Conservation (phyloP, 2,329 filamentous ascomycete species). For the Fusarium sp. region DNA sequence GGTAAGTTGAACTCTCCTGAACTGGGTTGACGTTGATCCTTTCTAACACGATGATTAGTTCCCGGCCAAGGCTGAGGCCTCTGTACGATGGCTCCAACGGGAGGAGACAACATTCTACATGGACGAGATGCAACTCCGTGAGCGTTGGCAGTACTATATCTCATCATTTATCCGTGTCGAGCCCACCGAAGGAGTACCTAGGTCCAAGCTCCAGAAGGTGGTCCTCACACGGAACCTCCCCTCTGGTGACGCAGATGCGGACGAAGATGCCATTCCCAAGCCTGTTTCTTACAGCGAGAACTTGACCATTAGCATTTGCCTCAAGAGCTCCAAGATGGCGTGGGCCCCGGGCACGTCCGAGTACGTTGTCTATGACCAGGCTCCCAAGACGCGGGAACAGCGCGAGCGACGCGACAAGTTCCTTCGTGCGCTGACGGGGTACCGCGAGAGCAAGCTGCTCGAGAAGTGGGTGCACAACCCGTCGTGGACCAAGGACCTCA, state of each 20-base stretch:
- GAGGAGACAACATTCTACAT: slow-evolving; percentile 85
- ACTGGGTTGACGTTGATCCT: slow-evolving; percentile 1
- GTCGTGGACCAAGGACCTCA: slow-evolving; percentile 82
- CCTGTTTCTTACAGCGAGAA: slow-evolving; percentile 74
- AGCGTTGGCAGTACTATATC: slow-evolving; percentile 95
- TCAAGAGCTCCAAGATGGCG: slow-evolving; percentile 83
- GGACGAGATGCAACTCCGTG: slow-evolving; percentile 86
- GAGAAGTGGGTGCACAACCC: slow-evolving; percentile 88
- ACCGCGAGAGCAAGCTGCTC: slow-evolving; percentile 76
- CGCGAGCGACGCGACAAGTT: slow-evolving; percentile 61
- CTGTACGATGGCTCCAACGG: slow-evolving; percentile 76
- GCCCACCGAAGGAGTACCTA: slow-evolving; percentile 82
- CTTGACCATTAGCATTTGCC: slow-evolving; percentile 78
- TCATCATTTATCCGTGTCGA: slow-evolving; percentile 91
- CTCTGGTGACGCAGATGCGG: slow-evolving; percentile 69
- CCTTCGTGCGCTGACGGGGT: slow-evolving; percentile 66
- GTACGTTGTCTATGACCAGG: slow-evolving; percentile 78
- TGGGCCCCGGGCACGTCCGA: slow-evolving; percentile 79
- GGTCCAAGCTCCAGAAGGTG: slow-evolving; percentile 73
- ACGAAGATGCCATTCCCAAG: slow-evolving; percentile 72
- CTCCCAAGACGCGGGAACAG: slow-evolving; percentile 75
- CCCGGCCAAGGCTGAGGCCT: slow-evolving; percentile 75
- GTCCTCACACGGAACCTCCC: slow-evolving; percentile 80
- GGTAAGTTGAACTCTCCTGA: slow-evolving; percentile 69
- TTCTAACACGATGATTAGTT: slow-evolving; percentile 64